Conservation (phyloP, 2,329 filamentous ascomycete species). For the Neofusicoccum sp. region DNA sequence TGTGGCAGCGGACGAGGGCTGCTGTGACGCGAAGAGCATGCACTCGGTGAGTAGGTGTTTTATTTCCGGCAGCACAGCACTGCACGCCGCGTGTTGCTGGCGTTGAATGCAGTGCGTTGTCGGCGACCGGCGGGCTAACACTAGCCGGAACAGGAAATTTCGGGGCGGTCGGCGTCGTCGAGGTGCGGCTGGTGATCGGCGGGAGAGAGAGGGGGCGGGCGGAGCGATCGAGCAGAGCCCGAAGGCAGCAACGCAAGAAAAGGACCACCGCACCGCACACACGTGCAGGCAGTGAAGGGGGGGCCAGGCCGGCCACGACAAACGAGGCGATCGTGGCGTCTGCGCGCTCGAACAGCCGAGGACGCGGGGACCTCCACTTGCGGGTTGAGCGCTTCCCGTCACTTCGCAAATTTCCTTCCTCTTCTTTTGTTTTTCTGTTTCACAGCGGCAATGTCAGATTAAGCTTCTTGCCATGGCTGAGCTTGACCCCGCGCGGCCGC, state of each 20-base stretch:
- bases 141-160: conserved; percentile 15
- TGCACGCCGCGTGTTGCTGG: background rate
- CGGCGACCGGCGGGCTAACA: background rate
- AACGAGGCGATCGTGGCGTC: background rate
- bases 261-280: background rate
- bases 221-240: background rate
- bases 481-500: background rate
- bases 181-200: background rate
- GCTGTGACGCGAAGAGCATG: background rate
- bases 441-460: background rate
- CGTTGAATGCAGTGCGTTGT: no score
- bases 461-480: background rate
- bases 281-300: background rate
- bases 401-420: background rate
- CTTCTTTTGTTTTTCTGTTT: background rate
- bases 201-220: background rate
- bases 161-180: background rate
- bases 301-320: conserved; percentile 1
- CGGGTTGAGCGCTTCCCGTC: background rate
- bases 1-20: background rate
- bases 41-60: background rate
- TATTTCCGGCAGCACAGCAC: background rate
- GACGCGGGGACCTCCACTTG: background rate
- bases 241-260: background rate
- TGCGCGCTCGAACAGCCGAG: background rate